Evolutionary conservation across 164 flowering plant genomes (phyloP).

Genomic region (Protea cynaroides): DNA sequence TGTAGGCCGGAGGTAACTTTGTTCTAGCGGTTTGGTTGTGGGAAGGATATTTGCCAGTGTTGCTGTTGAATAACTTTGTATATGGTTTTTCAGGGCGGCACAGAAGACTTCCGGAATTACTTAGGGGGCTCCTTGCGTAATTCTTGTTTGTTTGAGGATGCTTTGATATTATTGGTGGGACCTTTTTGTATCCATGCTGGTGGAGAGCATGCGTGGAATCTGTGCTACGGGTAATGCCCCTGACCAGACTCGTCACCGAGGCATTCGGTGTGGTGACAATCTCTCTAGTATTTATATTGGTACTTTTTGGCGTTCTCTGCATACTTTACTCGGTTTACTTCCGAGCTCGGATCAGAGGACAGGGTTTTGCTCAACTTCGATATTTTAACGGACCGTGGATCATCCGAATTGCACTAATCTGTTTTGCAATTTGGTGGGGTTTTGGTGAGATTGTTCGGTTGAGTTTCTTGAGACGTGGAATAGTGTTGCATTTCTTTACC

Average conservation of each 20-base stretch:
- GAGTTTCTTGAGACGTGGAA: conserved; percentile 52
- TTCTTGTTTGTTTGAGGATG: conserved; percentile 22
- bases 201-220: conserved; percentile 98
- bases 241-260: conserved; percentile 84
- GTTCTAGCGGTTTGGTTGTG: background rate
- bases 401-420: conserved; percentile 53
- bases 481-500: conserved; percentile 36
- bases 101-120: conserved; percentile 4
- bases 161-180: conserved; percentile 18
- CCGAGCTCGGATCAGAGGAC: conserved; percentile 49
- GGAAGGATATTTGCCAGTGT: background rate
- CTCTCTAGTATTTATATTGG: conserved; percentile 61
- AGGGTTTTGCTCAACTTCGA: conserved; percentile 43
- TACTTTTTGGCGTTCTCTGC: conserved; percentile 66
- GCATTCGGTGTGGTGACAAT: conserved; percentile 97
- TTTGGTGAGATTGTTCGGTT: conserved; percentile 71
- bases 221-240: conserved; percentile 97
- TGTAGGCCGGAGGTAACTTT: background rate
- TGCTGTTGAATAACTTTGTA: conserved; percentile 1
- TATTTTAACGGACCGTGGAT: conserved; percentile 95
- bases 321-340: conserved; percentile 65
- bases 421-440: conserved; percentile 83
- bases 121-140: conserved; percentile 14
- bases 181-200: conserved; percentile 76
- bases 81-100: background rate